Evolutionary conservation across 106 monocot species (phyloP), one percentile per base, ranked within the genome.

Genomic region (Dendrobium huoshanense): DNA sequence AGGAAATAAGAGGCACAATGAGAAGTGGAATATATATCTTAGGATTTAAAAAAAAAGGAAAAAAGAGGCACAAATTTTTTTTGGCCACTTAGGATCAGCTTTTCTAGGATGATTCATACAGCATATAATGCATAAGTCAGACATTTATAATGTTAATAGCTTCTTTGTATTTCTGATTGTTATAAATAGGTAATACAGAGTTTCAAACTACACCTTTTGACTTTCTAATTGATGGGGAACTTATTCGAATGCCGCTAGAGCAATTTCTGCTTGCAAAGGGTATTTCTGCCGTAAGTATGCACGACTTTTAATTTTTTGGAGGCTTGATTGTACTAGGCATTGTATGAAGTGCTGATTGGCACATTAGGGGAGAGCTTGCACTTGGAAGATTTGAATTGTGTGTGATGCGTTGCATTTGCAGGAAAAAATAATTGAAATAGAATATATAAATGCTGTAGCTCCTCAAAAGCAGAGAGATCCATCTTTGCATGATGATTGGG

Each of bases 341-440:
- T 56, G 56, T 3, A 56, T 56, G 56, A 15, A 16, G 11, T 16
- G 56, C 24, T 27, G 67, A 67, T 67, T 27, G 22, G 9, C 9
- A 67, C 27, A 27, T 67, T 67, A 67, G 10, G 2, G 16, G 7
- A 24, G 67, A 29, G 22, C 18, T 67, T 67, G 67, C 27, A 27
- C 27, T 67, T 25, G 5, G 8, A 25, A 25, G 67, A 67, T 67
- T 5, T 70, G 27, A 16, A 70, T 70, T 29, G 31, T 24, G 24
- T 24, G 24, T 64, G 33, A 70, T 70, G 10, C 41, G 40, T 45
- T 4, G 51, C 13, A 40, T 79, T 72, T 18, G 70, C 81, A 97
- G 97, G 97, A 98, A 56, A 92, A 80, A 82, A 87, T 92, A 17
- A 89, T 98, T 82, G 94, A 94, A 76, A 91, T 98, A 55, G 97